Evolutionary conservation across 2,329 filamentous ascomycete species (phyloP), one percentile per base, ranked within the genome.

Genomic region (Colletotrichum theobromicola): DNA sequence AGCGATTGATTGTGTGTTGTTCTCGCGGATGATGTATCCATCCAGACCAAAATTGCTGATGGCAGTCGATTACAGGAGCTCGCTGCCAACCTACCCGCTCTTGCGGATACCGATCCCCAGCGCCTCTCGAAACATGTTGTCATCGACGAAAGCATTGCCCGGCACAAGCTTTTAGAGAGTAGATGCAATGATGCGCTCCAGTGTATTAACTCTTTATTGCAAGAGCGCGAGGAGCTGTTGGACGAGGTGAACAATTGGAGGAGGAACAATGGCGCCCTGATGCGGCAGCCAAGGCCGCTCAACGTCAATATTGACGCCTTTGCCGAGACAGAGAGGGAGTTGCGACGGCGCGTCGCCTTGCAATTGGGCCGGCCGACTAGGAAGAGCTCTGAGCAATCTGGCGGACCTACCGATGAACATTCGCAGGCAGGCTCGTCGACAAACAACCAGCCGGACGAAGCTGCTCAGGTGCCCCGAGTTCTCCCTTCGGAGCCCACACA

Each of bases 51-150:
- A 21, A 9, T 24, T 34, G 7, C 57, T 61, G n/a, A 61, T 24
- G 30, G 8, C 21, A 34, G 34, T 34, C 12, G 30, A 60, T 34
- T 42, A n/a, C 67, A 85, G 84, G 79, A 81, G 42, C 79, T 85
- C 21, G 83, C 84, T 4, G 72, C 78, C 64, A 79, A 83, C 26
- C 79, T 85, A 12, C 84, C 84, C 5, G 76, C 80, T 7, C 78
- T 84, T 6, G 76, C 79, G 26, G 79, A 80, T 15, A 81, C 79
- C 2, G 83, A 85, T 24, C 79, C 83, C 21, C 80, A 80, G 42
- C 81, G 83, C 16, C 80, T 85, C 1, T 85, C 84, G 3, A 85
- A 86, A 67, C 84, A 85, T 53, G 79, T 84, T 21, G 83, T 86
- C 18, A 76, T 85, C 16, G 80, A 84, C 26, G 81, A 84, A 74